These are phyloP conservation scores for Paecilomyces formosus DNA, from an alignment of 2,329 filamentous ascomycete species.

Conservation along the genomic window DNA sequence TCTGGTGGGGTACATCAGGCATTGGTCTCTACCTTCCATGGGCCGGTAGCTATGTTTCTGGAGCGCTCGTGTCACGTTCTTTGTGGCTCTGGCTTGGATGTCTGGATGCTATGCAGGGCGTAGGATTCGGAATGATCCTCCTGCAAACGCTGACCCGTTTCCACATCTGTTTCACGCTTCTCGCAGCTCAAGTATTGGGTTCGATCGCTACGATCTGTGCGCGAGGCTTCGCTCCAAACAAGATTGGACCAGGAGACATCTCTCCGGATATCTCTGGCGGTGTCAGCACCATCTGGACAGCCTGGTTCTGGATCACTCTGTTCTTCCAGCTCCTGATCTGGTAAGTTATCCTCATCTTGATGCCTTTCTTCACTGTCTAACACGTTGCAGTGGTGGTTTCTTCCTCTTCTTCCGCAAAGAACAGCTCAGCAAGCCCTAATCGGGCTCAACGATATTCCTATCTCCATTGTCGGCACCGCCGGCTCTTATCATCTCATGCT, in stretches of 20 bases:
- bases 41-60: constrained; percentile 48
- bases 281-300: constrained; percentile 37
- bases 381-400: constrained; percentile 26
- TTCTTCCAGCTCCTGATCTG: constrained; percentile 51
- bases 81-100: constrained; percentile 63
- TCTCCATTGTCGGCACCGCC: not conserved
- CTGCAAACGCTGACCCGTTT: constrained; percentile 58
- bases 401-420: constrained; percentile 39
- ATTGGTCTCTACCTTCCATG: constrained; percentile 58
- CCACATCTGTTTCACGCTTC: constrained; percentile 56
- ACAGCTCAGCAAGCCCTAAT: constrained; percentile 37
- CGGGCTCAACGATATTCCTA: not conserved
- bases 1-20: constrained; percentile 57
- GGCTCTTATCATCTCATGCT: not conserved
- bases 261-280: constrained; percentile 55
- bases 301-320: constrained; percentile 57
- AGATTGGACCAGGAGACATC: constrained; percentile 53
- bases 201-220: constrained; percentile 56
- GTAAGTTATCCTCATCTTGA: constrained; percentile 42
- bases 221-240: constrained; percentile 53
- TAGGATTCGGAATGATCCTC: constrained; percentile 62
- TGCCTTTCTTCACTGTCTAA: not conserved
- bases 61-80: constrained; percentile 49
- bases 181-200: constrained; percentile 55
- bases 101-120: constrained; percentile 57